Percentiles rank a stretch among this genome's conserved stretches.
Evolutionary conservation across 441 rosid species (phyloP).

Genomic region (Erodium moschatum): DNA sequence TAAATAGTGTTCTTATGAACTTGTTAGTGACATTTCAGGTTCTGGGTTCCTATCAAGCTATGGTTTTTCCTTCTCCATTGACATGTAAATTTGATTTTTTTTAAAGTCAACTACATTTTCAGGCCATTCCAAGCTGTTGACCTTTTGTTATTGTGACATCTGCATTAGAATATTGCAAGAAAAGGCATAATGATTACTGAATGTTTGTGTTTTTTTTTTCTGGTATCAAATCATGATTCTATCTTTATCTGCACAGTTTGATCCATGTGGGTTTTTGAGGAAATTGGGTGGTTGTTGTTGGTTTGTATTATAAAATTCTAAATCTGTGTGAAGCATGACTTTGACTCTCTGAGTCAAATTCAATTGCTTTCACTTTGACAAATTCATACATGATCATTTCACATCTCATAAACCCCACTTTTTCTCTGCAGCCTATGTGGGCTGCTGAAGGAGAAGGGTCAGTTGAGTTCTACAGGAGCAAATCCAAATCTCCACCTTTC

Average conservation of each 20-base stretch:
- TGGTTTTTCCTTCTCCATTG: too few relatives aligned
- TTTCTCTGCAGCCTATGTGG: constrained; percentile 48
- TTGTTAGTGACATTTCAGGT: too few relatives aligned
- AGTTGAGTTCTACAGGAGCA: constrained; percentile 24
- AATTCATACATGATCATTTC: not conserved
- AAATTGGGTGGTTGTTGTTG: constrained; percentile 2
- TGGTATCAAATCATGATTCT: not conserved
- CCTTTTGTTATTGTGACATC: not conserved
- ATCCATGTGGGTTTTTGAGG: constrained; percentile 3
- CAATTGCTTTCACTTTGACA: constrained; percentile 16
- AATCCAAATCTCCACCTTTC: constrained; percentile 28
- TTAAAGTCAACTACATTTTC: too few relatives aligned
- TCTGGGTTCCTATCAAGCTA: too few relatives aligned
- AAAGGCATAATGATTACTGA: not conserved
- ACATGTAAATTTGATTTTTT: too few relatives aligned
- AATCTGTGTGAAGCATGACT: not conserved
- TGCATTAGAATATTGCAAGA: not conserved
- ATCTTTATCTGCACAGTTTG: not conserved
- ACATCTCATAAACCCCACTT: not conserved
- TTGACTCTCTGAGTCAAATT: constrained; percentile 3
- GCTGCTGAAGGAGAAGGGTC: constrained; percentile 31
- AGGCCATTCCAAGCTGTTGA: not conserved
- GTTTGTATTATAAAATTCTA: not conserved
- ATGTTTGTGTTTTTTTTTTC: not conserved
- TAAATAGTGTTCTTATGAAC: not conserved